A percentile compares a stretch with the other conserved stretches of the same genome.
Evolutionary conservation across 1,139 yeast genomes (phyloP).

Genomic region (Lodderomyces theae): DNA sequence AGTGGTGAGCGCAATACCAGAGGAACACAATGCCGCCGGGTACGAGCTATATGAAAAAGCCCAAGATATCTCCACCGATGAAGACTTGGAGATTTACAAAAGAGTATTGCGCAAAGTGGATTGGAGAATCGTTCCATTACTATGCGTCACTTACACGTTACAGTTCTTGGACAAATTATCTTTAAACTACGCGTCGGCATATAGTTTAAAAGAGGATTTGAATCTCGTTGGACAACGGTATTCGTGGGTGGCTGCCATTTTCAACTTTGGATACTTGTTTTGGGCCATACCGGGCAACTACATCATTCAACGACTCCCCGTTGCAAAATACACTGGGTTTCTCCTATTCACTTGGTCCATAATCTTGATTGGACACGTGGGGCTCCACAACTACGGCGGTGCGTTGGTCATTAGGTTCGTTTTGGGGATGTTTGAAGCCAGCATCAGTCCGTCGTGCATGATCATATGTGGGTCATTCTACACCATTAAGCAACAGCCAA

Average conservation of each 20-base stretch:
- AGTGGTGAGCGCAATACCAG: neutral
- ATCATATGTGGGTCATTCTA: slow-evolving; percentile 22
- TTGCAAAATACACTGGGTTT: slow-evolving; percentile 48
- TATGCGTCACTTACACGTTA: slow-evolving; percentile 46
- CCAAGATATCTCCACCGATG: slow-evolving; percentile 26
- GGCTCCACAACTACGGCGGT: slow-evolving; percentile 43
- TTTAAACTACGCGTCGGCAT: slow-evolving; percentile 35
- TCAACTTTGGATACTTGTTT: slow-evolving; percentile 51
- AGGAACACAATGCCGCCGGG: slow-evolving; percentile 20
- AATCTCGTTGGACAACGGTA: slow-evolving; percentile 22
- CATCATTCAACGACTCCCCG: slow-evolving; percentile 51
- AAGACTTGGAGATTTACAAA: slow-evolving; percentile 21
- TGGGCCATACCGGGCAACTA: slow-evolving; percentile 55
- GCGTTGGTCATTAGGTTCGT: slow-evolving; percentile 49
- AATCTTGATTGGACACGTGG: slow-evolving; percentile 48
- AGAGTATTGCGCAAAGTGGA: slow-evolving; percentile 40
- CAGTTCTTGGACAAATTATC: slow-evolving; percentile 52
- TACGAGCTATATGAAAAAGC: slow-evolving; percentile 30
- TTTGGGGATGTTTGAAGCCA: slow-evolving; percentile 37
- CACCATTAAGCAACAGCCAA: slow-evolving; percentile 30
- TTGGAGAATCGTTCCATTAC: slow-evolving; percentile 37
- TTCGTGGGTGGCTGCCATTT: slow-evolving; percentile 59
- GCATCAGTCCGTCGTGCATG: slow-evolving; percentile 35
- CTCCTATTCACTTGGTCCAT: slow-evolving; percentile 52
- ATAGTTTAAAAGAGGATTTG: slow-evolving; percentile 23